Conservation (phyloP, 768 basidiomycete genomes). For the Naematelia encephala region DNA sequence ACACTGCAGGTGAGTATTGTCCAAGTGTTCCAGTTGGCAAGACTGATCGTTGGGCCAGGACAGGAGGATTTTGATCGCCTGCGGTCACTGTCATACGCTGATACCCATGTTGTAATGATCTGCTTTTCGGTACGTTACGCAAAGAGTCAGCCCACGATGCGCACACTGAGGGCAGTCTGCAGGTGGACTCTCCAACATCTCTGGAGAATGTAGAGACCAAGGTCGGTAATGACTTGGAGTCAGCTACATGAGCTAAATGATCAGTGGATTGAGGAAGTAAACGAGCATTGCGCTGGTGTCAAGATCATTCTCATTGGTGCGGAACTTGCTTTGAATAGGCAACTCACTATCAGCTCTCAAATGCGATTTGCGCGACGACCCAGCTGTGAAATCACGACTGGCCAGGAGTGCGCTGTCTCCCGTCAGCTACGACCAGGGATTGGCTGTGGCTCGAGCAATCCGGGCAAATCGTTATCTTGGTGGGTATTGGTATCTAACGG, state of each 20-base stretch:
- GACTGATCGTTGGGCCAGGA: slow-evolving; percentile 16
- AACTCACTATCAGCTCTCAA: slow-evolving; percentile 66
- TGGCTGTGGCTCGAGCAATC: slow-evolving; percentile 56
- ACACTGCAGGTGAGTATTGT: slow-evolving; percentile 99
- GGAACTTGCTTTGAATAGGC: slow-evolving; percentile 45
- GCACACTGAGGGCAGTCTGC: not conserved
- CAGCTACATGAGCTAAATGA: slow-evolving; percentile 2
- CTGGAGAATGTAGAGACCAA: slow-evolving; percentile 94
- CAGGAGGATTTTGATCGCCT: slow-evolving; percentile 70
- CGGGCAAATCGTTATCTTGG: slow-evolving; percentile 77
- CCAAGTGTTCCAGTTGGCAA: not conserved
- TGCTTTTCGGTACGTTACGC: slow-evolving; percentile 78
- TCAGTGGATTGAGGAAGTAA: slow-evolving; percentile 89
- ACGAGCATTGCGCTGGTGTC: slow-evolving; percentile 87
- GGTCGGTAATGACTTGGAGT: slow-evolving; percentile 53
- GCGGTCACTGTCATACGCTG: slow-evolving; percentile 90
- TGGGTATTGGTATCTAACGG: slow-evolving; percentile 51
- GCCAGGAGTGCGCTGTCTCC: slow-evolving; percentile 66
- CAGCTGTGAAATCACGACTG: slow-evolving; percentile 65
- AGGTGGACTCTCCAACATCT: slow-evolving; percentile 93
- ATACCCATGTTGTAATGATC: slow-evolving; percentile 92
- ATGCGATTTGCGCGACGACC: slow-evolving; percentile 90
- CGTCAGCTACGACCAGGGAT: slow-evolving; percentile 88
- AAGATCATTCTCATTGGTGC: slow-evolving; percentile 89
- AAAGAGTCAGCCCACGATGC: too few species aligned